Evolutionary conservation across 768 basidiomycete species (phyloP).

Genomic region (Suillus decipiens): DNA sequence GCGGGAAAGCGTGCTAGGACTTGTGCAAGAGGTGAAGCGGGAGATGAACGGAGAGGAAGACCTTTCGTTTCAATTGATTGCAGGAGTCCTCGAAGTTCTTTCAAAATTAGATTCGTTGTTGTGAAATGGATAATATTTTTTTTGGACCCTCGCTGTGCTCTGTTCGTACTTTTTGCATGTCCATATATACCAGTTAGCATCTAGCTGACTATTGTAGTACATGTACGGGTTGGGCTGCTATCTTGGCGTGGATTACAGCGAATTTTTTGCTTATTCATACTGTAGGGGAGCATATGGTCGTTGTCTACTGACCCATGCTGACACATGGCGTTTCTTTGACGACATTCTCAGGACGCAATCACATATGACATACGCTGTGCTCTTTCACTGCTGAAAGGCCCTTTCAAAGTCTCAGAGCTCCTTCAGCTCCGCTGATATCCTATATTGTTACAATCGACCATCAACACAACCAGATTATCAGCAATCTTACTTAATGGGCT

Average conservation of each 20-base stretch:
- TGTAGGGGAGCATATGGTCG: too few species aligned
- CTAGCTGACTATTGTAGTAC: too few species aligned
- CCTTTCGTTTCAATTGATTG: conserved; percentile 85
- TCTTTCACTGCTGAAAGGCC: neutral
- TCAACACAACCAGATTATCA: neutral
- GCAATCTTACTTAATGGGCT: neutral
- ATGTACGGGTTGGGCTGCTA: too few species aligned
- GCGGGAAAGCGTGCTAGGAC: conserved; percentile 69
- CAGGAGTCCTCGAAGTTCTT: conserved; percentile 91
- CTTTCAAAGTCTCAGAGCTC: neutral
- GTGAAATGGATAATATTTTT: conserved; percentile 17
- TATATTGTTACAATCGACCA: neutral
- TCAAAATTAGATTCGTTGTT: conserved; percentile 80
- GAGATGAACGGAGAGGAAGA: conserved; percentile 79
- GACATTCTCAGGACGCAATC: conserved; percentile 8
- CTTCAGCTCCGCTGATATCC: neutral
- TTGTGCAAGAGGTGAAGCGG: conserved; percentile 72
- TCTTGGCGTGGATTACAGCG: too few species aligned
- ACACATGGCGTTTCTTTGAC: conserved; percentile 8
- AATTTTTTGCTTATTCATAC: too few species aligned
- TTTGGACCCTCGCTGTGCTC: neutral
- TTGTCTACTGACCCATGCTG: neutral
- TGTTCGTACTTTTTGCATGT: neutral
- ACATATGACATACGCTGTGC: neutral
- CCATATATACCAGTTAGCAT: neutral